phyloP scores from a whole-genome alignment of 139 green algal species.

The Penium margaritaceum region DNA sequence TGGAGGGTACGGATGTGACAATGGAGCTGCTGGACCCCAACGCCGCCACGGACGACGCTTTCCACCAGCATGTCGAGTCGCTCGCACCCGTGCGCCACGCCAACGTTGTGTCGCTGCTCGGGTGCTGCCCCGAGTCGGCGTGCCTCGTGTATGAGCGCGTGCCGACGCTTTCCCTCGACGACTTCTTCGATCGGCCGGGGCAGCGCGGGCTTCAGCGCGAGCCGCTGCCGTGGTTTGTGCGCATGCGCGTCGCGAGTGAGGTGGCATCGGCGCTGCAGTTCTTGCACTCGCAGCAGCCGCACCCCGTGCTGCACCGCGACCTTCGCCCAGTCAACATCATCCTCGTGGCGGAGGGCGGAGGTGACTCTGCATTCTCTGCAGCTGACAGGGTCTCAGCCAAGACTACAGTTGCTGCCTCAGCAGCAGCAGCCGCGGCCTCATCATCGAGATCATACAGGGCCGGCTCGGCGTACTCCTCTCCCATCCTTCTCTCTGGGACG shows the following conservation, averaged over 20 bases:
- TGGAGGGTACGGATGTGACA: background rate
- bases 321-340: constrained; percentile 31
- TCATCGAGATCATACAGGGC: no score
- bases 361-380: background rate
- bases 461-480: background rate
- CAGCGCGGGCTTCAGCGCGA: background rate
- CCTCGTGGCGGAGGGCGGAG: background rate
- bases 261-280: constrained; percentile 22
- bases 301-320: constrained; percentile 21
- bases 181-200: background rate
- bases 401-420: no score
- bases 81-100: constrained; percentile 12
- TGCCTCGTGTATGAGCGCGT: constrained; percentile 23
- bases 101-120: constrained; percentile 17
- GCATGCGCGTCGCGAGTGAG: constrained; percentile 21
- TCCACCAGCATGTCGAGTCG: constrained; percentile 6
- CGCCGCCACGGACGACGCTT: background rate
- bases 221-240: constrained; percentile 18
- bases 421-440: no score
- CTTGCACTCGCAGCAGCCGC: constrained; percentile 27
- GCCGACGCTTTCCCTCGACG: background rate
- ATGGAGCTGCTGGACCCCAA: constrained; percentile 4
- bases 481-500: no score
- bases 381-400: no score
- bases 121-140: constrained; percentile 18